phyloP scores from a whole-genome alignment of 2,329 filamentous ascomycete genomes.

The Aulographum hederae region DNA sequence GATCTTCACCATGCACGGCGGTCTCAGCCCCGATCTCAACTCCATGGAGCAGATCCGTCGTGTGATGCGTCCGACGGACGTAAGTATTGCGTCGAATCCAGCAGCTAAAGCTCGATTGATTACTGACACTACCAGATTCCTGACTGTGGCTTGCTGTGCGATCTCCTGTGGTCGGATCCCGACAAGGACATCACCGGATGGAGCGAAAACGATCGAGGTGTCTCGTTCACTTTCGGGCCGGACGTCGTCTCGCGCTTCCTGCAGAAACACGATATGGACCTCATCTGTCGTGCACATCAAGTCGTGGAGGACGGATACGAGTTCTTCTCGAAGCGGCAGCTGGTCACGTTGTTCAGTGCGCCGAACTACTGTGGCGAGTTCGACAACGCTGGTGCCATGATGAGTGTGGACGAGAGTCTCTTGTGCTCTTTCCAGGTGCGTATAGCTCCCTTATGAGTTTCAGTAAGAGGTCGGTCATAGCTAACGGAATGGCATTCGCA shows the following conservation, averaged over 20 bases:
- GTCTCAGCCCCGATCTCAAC: constrained; percentile 90
- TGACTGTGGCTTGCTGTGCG: constrained; percentile 91
- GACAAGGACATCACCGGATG: constrained; percentile 99
- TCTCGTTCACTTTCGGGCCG: constrained; percentile 95
- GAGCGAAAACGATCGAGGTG: constrained; percentile 97
- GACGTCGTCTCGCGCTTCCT: constrained; percentile 95
- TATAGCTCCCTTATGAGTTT: constrained; percentile 2
- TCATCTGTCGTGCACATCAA: constrained; percentile 97
- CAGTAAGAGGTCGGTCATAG: neutral
- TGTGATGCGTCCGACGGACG: constrained; percentile 97
- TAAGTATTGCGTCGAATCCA: constrained; percentile 36
- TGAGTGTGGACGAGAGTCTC: constrained; percentile 97
- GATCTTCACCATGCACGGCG: constrained; percentile 99
- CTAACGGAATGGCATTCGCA: constrained; percentile 17
- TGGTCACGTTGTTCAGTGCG: constrained; percentile 93
- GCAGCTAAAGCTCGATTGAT: neutral
- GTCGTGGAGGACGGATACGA: constrained; percentile 98
- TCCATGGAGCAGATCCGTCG: constrained; percentile 99
- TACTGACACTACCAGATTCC: constrained; percentile 51
- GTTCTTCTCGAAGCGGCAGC: constrained; percentile 96
- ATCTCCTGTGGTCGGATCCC: constrained; percentile 95
- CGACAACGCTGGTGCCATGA: constrained; percentile 98
- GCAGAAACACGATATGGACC: constrained; percentile 98
- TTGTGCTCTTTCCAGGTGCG: constrained; percentile 95
- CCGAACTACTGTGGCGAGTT: constrained; percentile 99